phyloP scores from a whole-genome alignment of 2,329 filamentous ascomycete genomes.

The Fusarium coicis region DNA sequence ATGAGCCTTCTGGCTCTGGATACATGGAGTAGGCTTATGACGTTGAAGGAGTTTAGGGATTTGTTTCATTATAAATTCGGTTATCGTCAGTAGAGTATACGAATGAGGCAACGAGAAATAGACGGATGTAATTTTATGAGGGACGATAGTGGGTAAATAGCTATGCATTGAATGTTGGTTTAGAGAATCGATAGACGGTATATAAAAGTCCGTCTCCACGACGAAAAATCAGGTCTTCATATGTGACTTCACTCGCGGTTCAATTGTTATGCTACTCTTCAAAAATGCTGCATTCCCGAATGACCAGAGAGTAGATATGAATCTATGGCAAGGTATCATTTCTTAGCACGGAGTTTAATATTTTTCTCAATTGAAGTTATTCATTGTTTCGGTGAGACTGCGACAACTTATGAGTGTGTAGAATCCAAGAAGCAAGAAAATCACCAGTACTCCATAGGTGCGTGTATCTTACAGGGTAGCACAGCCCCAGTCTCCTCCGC shows the following conservation, averaged over 20 bases:
- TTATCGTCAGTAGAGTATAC: too few species aligned
- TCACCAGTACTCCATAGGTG: too few species aligned
- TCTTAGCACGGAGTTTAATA: too few species aligned
- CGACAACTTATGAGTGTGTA: background rate
- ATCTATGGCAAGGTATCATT: too few species aligned
- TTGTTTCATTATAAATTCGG: background rate
- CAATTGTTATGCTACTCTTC: too few species aligned
- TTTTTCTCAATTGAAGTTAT: background rate
- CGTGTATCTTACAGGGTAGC: background rate
- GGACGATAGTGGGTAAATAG: background rate
- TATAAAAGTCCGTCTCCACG: background rate
- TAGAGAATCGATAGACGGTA: background rate
- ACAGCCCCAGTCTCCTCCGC: background rate
- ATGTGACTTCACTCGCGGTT: fast-evolving
- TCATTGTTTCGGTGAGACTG: background rate
- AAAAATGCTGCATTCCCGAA: fast-evolving
- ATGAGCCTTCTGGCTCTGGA: background rate
- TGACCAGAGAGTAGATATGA: fast-evolving
- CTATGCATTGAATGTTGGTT: too few species aligned
- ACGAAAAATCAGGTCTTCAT: fast-evolving
- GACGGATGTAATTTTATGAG: background rate
- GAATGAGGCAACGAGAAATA: background rate
- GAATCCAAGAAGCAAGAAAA: too few species aligned
- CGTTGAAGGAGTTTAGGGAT: background rate
- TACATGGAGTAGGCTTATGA: background rate